Conservation (phyloP, 2,329 filamentous ascomycete species). For the Exophiala spinifera region DNA sequence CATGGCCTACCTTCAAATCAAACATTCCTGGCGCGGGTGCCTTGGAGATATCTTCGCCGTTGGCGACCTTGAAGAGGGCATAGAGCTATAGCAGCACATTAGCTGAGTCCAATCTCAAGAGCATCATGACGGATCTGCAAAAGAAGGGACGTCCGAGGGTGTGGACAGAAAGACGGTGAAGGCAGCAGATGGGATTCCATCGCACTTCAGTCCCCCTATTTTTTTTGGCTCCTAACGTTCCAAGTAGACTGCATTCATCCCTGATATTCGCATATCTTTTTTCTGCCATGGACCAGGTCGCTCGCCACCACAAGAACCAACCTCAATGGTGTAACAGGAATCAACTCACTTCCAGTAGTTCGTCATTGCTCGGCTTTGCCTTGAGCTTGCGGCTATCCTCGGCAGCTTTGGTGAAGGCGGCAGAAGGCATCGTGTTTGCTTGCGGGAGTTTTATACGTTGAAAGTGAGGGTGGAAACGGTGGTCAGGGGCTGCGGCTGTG, state of each 20-base stretch:
- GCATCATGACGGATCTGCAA: no score
- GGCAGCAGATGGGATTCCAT: no score
- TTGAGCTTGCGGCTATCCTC: conserved; percentile 36
- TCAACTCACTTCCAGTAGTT: conserved; percentile 34
- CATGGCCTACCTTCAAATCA: conserved; percentile 39
- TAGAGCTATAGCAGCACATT: conserved; percentile 34
- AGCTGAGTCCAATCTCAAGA: neutral
- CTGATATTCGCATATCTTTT: no score
- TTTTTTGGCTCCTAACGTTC: no score
- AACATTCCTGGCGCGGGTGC: conserved; percentile 37
- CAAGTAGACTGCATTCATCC: no score
- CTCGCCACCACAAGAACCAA: no score
- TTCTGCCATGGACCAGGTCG: no score
- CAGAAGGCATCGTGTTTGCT: conserved; percentile 26
- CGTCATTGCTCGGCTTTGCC: conserved; percentile 36
- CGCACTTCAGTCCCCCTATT: no score
- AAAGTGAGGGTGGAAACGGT: neutral
- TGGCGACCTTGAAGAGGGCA: conserved; percentile 38
- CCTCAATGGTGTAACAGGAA: no score
- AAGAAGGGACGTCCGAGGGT: no score
- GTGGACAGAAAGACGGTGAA: no score
- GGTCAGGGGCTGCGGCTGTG: neutral
- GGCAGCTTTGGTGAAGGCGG: conserved; percentile 35
- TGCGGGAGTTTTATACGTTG: neutral
- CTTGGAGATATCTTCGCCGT: conserved; percentile 28